These are phyloP conservation scores for Neurospora sp. DNA, from an alignment of 495 filamentous ascomycete species.

Conservation along the genomic window DNA sequence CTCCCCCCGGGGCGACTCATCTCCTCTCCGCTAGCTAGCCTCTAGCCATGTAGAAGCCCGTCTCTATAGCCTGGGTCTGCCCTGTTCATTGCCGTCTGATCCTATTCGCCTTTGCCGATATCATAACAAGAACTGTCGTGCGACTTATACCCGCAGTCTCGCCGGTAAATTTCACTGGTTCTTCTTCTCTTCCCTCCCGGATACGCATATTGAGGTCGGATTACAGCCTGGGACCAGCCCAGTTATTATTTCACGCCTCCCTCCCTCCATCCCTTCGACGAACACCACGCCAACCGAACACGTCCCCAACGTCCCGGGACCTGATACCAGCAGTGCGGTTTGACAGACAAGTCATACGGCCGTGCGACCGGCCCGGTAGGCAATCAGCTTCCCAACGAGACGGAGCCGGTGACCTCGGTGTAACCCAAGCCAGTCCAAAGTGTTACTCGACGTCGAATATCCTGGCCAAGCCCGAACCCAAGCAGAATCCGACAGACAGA, in stretches of 20 bases:
- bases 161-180: not conserved
- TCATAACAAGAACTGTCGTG: not conserved
- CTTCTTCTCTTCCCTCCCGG: not conserved
- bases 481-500: not conserved
- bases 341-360: constrained; percentile 8
- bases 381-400: not conserved
- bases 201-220: not conserved
- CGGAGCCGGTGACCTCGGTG: not conserved
- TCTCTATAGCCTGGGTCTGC: not conserved
- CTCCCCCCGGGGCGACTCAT: not conserved
- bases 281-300: not conserved
- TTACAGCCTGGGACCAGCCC: not conserved
- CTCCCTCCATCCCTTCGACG: not conserved
- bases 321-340: constrained; percentile 10
- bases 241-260: not conserved
- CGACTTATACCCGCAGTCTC: not conserved
- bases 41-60: not conserved
- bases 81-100: not conserved
- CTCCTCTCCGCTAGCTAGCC: not conserved
- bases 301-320: not conserved
- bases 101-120: not conserved
- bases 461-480: not conserved
- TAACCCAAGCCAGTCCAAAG: not conserved
- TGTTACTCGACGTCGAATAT: not conserved
- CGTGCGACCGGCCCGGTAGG: not conserved